Base-by-base conservation (phyloP, 139 green algal species). In the Chlorella sp. region DNA sequence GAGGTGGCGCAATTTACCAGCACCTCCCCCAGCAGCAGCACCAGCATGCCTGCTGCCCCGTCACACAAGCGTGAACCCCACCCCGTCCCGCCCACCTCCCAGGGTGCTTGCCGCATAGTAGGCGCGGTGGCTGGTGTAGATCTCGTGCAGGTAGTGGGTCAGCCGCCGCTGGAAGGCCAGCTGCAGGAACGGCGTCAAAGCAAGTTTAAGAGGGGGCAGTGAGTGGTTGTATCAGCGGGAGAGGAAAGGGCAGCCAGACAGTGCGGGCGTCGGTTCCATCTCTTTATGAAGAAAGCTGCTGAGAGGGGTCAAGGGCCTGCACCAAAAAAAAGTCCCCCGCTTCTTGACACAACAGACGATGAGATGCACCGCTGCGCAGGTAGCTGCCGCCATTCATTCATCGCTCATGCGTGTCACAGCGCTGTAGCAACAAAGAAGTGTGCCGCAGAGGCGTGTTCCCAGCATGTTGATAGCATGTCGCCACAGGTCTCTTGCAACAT, bases 61-160 rank as follows among this genome's bases (percentile, higher is more conserved):
- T 16, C 19, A 68, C 79, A 84, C 48, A 39, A 26, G n/a, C 32
- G 15, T 40, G 26, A 14, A n/a, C n/a, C n/a, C 48, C 48, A 9
- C 9, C 48, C 48, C 40, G 19, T 11, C 15, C 34, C 76, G 88
- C 78, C 39, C 88, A 93, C 95, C 95, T 36, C 97, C 96, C 42
- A 99, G 95, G 11, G 94, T 97, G 71, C 92, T 95, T 15, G 97
- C 97, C 0, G 96, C 95, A 88, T 99, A 99, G 94, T 99, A 99
- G 16, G 95, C 95, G 24, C 95, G 92, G 95, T 99, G 98, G 90
- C 75, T 92, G 90, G 91, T 97, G 95, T 99, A 99, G 82, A 92
- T 79, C 21, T 91, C 81, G 89, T 99, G 98, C 83, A 99, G 94
- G 89, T 96, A 90, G 76, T 94, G 90, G 2, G 95, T 98, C 42